These are phyloP conservation scores for Coemansia sp. DNA, from an alignment of 192 early-diverging fungal genomes.

Conservation along the genomic window DNA sequence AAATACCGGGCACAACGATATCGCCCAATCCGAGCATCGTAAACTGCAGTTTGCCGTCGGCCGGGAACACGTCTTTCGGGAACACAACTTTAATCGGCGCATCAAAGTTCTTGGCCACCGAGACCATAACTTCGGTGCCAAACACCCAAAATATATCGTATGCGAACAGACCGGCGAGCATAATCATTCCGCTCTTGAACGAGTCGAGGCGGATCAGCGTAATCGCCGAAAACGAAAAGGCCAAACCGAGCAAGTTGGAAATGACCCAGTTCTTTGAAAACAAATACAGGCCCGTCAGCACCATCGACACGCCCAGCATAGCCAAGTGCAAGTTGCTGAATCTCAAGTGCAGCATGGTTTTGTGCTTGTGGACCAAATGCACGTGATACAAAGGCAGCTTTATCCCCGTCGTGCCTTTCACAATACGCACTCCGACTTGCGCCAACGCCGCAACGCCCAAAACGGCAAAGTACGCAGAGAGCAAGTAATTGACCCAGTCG, in stretches of 20 bases:
- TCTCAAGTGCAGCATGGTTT: constrained; percentile 33
- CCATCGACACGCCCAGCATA: constrained; percentile 56
- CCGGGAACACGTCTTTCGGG: constrained; percentile 63
- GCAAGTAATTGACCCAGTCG: constrained; percentile 76
- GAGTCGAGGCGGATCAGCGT: constrained; percentile 88
- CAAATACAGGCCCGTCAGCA: constrained; percentile 73
- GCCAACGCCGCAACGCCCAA: constrained; percentile 79
- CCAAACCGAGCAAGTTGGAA: constrained; percentile 84
- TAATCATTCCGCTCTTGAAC: constrained; percentile 94
- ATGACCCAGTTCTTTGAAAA: constrained; percentile 91
- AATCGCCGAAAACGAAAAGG: constrained; percentile 84
- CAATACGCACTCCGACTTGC: constrained; percentile 61
- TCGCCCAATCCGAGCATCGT: constrained; percentile 97
- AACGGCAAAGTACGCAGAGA: constrained; percentile 83
- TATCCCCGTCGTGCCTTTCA: constrained; percentile 52
- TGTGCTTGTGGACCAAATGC: constrained; percentile 49
- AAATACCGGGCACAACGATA: constrained; percentile 96
- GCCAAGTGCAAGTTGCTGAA: constrained; percentile 71
- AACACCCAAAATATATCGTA: constrained; percentile 99
- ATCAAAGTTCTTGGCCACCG: constrained; percentile 94
- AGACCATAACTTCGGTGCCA: constrained; percentile 97
- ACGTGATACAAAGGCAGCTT: constrained; percentile 75
- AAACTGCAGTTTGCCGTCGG: constrained; percentile 57
- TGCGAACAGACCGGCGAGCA: constrained; percentile 86
- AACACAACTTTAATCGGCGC: constrained; percentile 95